These are phyloP conservation scores for Daldinia grandis DNA, from an alignment of 495 filamentous ascomycete species.

Conservation along the genomic window DNA sequence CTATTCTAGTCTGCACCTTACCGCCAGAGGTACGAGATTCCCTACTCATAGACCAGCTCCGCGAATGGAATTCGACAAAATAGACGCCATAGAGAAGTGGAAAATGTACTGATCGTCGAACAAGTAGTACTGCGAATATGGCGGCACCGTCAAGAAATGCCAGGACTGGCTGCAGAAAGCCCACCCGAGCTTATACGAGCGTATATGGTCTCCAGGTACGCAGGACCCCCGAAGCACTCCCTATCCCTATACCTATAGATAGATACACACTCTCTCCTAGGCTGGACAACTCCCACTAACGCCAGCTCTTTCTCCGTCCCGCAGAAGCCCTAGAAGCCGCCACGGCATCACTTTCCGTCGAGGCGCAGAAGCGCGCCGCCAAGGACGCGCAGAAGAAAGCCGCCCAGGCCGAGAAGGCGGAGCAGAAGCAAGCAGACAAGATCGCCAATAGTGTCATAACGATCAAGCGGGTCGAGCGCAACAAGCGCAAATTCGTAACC, in stretches of 20 bases:
- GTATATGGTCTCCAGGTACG: conserved; percentile 84
- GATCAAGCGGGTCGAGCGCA: conserved; percentile 96
- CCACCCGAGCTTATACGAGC: conserved; percentile 74
- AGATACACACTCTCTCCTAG: background rate
- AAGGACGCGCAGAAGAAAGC: conserved; percentile 96
- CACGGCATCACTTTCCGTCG: conserved; percentile 82
- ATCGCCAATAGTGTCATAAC: conserved; percentile 81
- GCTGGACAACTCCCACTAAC: conserved; percentile 25
- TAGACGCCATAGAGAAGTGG: background rate
- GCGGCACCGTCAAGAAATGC: conserved; percentile 97
- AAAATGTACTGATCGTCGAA: conserved; percentile 32
- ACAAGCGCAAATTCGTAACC: conserved; percentile 96
- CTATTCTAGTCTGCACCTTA: conserved; percentile 80
- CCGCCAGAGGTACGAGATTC: conserved; percentile 83
- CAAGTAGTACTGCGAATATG: conserved; percentile 95
- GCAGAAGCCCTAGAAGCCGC: conserved; percentile 83
- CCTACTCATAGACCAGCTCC: background rate
- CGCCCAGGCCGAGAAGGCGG: conserved; percentile 85
- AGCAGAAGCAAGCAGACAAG: conserved; percentile 78
- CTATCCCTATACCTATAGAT: background rate
- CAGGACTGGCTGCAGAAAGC: conserved; percentile 89
- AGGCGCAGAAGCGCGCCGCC: conserved; percentile 88
- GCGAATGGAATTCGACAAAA: background rate
- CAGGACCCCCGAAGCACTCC: conserved; percentile 1
- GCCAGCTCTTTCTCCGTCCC: conserved; percentile 4